Evolutionary conservation across 805 yeast species (phyloP).

Genomic region (Nakazawaea sp.): DNA sequence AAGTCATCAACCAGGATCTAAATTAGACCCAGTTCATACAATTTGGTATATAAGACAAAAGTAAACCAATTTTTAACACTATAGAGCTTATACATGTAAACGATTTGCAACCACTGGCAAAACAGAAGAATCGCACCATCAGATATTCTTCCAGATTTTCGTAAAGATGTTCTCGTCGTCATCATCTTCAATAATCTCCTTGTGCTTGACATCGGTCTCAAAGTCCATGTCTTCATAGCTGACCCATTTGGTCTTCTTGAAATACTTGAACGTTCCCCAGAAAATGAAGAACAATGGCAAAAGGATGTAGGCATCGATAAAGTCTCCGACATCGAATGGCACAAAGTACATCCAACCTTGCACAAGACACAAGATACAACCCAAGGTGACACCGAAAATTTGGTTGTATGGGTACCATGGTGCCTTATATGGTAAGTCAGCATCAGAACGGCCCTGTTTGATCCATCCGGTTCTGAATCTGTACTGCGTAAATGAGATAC

Average conservation of each 20-base stretch:
- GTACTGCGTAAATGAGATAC: constrained; percentile 47
- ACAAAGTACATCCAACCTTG: constrained; percentile 63
- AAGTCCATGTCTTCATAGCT: constrained; percentile 39
- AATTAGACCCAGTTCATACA: too few relatives aligned
- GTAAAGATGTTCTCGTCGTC: not conserved
- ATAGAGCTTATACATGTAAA: too few relatives aligned
- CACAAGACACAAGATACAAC: constrained; percentile 45
- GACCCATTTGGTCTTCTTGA: constrained; percentile 22
- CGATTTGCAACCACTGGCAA: too few relatives aligned
- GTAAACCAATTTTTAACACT: too few relatives aligned
- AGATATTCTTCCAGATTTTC: constrained; percentile 1
- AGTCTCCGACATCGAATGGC: constrained; percentile 50
- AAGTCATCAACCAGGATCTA: too few relatives aligned
- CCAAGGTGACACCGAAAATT: constrained; percentile 39
- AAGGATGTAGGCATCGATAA: constrained; percentile 57
- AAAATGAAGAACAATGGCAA: constrained; percentile 48
- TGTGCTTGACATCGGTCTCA: constrained; percentile 39
- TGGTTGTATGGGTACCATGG: constrained; percentile 47
- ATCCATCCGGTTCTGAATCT: constrained; percentile 47
- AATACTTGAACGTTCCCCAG: constrained; percentile 19
- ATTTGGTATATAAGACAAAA: too few relatives aligned
- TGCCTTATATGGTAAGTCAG: constrained; percentile 48
- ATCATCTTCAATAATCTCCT: constrained; percentile 1
- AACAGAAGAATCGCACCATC: too few relatives aligned
- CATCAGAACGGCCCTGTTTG: constrained; percentile 30